These are phyloP conservation scores for Novymonas esmeraldas DNA, from an alignment of 208 protist species.

Conservation along the genomic window DNA sequence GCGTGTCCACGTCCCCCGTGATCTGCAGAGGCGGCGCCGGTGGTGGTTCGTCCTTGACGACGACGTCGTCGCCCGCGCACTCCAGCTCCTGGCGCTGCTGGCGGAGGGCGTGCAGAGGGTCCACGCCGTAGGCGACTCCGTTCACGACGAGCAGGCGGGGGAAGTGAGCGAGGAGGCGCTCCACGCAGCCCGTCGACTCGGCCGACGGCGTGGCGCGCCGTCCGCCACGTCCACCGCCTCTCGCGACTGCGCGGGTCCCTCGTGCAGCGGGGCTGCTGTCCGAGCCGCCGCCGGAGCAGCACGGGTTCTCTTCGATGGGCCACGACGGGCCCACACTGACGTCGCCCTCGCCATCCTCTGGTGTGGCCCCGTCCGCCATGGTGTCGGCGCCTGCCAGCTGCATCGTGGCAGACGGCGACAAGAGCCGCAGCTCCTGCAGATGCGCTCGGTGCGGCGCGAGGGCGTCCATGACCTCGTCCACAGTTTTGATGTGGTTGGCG, in stretches of 20 bases:
- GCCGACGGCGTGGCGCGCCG: background rate
- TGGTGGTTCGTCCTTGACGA: background rate
- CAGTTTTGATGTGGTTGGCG: constrained; percentile 53
- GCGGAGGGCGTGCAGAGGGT: constrained; percentile 40
- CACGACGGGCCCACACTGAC: background rate
- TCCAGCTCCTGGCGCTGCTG: constrained; percentile 12
- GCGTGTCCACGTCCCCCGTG: background rate
- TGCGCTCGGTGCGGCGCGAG: constrained; percentile 40
- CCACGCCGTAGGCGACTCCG: constrained; percentile 53
- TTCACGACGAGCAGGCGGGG: constrained; percentile 54
- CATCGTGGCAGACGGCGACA: background rate
- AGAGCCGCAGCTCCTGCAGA: constrained; percentile 58
- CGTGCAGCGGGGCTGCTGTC: constrained; percentile 5
- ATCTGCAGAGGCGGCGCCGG: background rate
- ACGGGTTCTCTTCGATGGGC: constrained; percentile 47
- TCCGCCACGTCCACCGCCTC: background rate
- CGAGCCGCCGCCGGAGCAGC: constrained; percentile 19
- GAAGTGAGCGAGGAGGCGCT: constrained; percentile 43
- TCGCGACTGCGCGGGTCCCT: background rate
- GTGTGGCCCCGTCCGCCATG: background rate
- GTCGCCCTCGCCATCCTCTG: background rate
- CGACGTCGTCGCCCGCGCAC: background rate
- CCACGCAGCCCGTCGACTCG: constrained; percentile 32
- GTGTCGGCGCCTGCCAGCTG: background rate
- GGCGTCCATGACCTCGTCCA: constrained; percentile 40